Percentiles rank a stretch among this genome's conserved stretches.
These are phyloP conservation scores for Stereocaulon alpinum DNA, from an alignment of 495 filamentous ascomycete species.

Conservation along the genomic window DNA sequence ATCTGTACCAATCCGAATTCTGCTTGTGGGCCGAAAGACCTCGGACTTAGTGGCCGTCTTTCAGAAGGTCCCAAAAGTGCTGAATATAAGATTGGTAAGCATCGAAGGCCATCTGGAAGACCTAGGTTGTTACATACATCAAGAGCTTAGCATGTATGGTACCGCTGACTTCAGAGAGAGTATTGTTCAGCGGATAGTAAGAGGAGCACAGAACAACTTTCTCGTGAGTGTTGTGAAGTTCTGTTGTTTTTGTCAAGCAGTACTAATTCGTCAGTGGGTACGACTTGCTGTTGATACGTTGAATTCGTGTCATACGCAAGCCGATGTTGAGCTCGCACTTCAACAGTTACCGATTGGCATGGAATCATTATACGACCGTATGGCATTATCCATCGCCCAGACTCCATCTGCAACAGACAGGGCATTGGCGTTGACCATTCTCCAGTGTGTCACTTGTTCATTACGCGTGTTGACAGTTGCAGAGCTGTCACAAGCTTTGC, in stretches of 20 bases:
- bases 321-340: conserved; percentile 25
- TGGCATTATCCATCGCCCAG: conserved; percentile 16
- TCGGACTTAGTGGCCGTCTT: conserved; percentile 2
- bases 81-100: conserved; percentile 3
- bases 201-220: conserved; percentile 18
- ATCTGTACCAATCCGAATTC: conserved; percentile 16
- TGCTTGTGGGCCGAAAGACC: conserved; percentile 22
- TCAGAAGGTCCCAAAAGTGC: conserved; percentile 10
- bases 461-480: conserved; percentile 21
- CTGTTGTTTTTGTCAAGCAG: not conserved
- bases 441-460: conserved; percentile 29
- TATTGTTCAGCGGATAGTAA: conserved; percentile 16
- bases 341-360: conserved; percentile 31
- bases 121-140: conserved; percentile 15
- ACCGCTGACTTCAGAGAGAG: conserved; percentile 10
- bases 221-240: conserved; percentile 11
- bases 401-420: conserved; percentile 13
- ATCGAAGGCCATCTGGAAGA: conserved; percentile 18
- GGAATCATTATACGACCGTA: conserved; percentile 28
- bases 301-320: conserved; percentile 22
- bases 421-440: conserved; percentile 24
- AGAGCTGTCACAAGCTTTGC: conserved; percentile 27
- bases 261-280: conserved; percentile 21
- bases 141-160: conserved; percentile 19
- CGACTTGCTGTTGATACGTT: conserved; percentile 30